Base-by-base conservation (phyloP, 1,284 basidiomycete genomes). In the Ganoderma sp. region DNA sequence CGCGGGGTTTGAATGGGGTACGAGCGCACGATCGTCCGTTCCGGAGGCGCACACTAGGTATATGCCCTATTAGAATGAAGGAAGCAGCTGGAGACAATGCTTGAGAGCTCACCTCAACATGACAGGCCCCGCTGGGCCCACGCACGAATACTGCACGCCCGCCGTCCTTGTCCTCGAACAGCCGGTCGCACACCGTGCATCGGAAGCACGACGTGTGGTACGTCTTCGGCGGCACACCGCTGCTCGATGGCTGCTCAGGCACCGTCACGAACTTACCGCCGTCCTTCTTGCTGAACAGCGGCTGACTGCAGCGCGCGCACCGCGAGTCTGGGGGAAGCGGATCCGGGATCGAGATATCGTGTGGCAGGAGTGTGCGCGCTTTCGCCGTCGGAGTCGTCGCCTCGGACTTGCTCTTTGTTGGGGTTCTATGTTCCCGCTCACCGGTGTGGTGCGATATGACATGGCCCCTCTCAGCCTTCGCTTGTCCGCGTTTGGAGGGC, bases 151-250 rank as follows among this genome's bases (percentile, higher is more conserved):
- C 81, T 7, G 90, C 87, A 70, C 89, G 86, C 4, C 90, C 89
- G 37, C 82, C 84, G 59, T 82, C 81, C 45, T 81, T 82, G 74
- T 91, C 90, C 70, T 85, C 86, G 73, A 94, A 92, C 7, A 83
- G 75, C 10, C 85, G 83, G 58, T 86, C 81, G 74, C 92, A 94
- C 28, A 90, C 81, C 32, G 79, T 81, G 74, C 92, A 94, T 67
- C 84, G 86, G 78, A 94, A 93, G 75, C 92, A 94, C 52, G 87
- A 84, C 2, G 85, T 83, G 71, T 94, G 92, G 74, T 91, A 94
- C 32, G 84, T 84, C 76, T 85, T 85, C 41, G 84, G 83, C 50
- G 83, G 80, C 37, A 79, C 79, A 28, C 78, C 81, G 71, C 66
- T 79, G 76, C 73, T 82, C 69, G 76, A 76, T 32, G 78, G 80